These are phyloP conservation scores for Beauveria medogensis DNA, from an alignment of 2,329 filamentous ascomycete genomes.

Conservation along the genomic window DNA sequence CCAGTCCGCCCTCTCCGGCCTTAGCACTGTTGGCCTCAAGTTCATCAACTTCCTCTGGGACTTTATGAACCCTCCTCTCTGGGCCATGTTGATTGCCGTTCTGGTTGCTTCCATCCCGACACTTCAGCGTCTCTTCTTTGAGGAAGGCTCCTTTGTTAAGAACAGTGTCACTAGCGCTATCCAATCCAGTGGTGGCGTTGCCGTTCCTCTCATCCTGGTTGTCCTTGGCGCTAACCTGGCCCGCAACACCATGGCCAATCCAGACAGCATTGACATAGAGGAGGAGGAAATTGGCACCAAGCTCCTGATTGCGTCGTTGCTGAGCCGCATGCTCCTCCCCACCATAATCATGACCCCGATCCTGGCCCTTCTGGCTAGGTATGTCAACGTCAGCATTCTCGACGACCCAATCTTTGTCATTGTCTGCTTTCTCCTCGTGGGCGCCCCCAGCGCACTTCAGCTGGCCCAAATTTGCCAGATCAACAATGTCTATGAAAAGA, in stretches of 20 bases:
- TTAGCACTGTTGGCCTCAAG: conserved; percentile 30
- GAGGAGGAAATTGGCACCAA: conserved; percentile 62
- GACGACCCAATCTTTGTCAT: conserved; percentile 98
- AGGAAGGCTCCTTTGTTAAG: conserved; percentile 78
- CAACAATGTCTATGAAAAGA: conserved; percentile 89
- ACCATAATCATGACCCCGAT: conserved; percentile 88
- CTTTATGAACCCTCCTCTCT: conserved; percentile 97
- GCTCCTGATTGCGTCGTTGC: conserved; percentile 74
- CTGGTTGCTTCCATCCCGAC: conserved; percentile 79
- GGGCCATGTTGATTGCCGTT: conserved; percentile 92
- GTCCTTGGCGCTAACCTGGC: conserved; percentile 93
- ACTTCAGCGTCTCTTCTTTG: conserved; percentile 81
- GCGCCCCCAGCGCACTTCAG: conserved; percentile 87
- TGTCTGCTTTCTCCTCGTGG: conserved; percentile 92
- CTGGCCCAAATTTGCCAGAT: conserved; percentile 97
- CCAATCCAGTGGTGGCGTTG: conserved; percentile 76
- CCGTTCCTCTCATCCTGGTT: conserved; percentile 89
- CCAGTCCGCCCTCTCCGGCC: conserved; percentile 25
- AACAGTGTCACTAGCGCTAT: conserved; percentile 90
- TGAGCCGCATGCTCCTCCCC: conserved; percentile 88
- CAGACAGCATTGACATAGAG: conserved; percentile 57
- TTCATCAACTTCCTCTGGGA: conserved; percentile 66
- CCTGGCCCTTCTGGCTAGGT: conserved; percentile 80
- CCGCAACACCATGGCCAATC: conserved; percentile 72
- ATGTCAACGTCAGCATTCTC: conserved; percentile 83